Percentiles rank a stretch among this genome's conserved stretches.
phyloP scores from a whole-genome alignment of 1,139 yeast species.

The Tardiomyces digboiensis region DNA sequence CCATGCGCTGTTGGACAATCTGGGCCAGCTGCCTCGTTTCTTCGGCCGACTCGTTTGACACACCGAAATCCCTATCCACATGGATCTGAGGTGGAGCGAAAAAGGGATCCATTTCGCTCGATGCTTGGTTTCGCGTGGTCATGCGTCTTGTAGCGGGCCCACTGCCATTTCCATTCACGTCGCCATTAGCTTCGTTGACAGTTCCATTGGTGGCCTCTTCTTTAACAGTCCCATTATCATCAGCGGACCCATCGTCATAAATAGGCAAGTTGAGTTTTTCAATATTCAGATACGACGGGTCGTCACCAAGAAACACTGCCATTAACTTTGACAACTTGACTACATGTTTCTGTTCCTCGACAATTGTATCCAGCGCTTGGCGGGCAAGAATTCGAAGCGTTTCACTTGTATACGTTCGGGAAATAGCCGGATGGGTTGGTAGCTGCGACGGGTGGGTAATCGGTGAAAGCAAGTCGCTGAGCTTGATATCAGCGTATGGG shows the following conservation, averaged over 20 bases:
- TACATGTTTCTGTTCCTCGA: conserved; percentile 68
- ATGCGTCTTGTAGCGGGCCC: conserved; percentile 18
- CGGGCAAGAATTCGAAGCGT: conserved; percentile 47
- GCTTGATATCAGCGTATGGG: conserved; percentile 33
- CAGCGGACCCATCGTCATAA: conserved; percentile 22
- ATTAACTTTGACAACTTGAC: conserved; percentile 61
- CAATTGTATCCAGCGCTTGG: conserved; percentile 68
- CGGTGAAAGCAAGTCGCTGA: conserved; percentile 60
- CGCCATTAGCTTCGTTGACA: conserved; percentile 7
- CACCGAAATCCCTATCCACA: conserved; percentile 36
- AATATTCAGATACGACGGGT: conserved; percentile 54
- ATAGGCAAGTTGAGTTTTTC: conserved; percentile 52
- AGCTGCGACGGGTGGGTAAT: conserved; percentile 75
- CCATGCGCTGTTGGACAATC: conserved; percentile 75
- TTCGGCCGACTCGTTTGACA: conserved; percentile 45
- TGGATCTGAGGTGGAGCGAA: conserved; percentile 49
- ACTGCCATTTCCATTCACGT: conserved; percentile 3
- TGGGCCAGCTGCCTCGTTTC: conserved; percentile 59
- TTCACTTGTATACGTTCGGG: conserved; percentile 49
- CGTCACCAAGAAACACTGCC: conserved; percentile 80
- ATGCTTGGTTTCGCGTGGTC: conserved; percentile 25
- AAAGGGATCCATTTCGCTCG: conserved; percentile 44
- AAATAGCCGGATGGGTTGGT: conserved; percentile 58
- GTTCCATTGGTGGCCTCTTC: conserved; percentile 1
- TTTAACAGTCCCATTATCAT: conserved; percentile 5